Percentiles rank a stretch among this genome's conserved stretches.
Conservation (phyloP, 345 rosid genomes). For the Gossypium anomalum region DNA sequence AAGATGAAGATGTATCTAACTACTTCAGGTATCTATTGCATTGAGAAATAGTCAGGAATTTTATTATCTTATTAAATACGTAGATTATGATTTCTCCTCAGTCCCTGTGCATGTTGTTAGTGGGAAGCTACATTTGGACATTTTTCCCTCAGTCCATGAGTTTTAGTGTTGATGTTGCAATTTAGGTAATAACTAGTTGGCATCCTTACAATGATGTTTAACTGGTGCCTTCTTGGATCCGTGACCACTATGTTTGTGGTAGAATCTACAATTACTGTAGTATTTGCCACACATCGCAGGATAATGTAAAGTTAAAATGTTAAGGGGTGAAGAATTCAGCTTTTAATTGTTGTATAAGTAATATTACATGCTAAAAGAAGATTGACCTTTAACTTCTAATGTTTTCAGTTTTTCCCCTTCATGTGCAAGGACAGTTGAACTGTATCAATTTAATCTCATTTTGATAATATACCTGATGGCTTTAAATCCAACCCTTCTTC, state of each 20-base stretch:
- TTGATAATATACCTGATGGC: not conserved
- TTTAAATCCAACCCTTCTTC: not conserved
- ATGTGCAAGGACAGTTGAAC: not conserved
- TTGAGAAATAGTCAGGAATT: not conserved
- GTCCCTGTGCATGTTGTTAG: not conserved
- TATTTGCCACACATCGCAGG: not conserved
- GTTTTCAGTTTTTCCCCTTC: not conserved
- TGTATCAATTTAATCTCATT: not conserved
- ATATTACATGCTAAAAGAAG: not conserved
- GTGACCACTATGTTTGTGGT: not conserved
- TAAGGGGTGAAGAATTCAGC: not conserved
- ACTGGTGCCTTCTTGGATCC: not conserved
- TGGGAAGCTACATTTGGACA: not conserved
- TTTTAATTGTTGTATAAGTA: not conserved
- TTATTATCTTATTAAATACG: not conserved
- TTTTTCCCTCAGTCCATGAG: not conserved
- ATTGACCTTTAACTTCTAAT: not conserved
- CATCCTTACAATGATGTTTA: not conserved
- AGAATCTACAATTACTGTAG: not conserved
- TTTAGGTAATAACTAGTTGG: not conserved
- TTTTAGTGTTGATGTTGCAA: not conserved
- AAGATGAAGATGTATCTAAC: conserved; percentile 91
- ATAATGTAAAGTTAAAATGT: not conserved
- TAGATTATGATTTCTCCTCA: not conserved
- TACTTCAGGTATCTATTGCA: conserved; percentile 63